Percentiles rank a stretch among this genome's conserved stretches.
These are phyloP conservation scores for Aspergillus heteromorphus DNA, from an alignment of 495 filamentous ascomycete species.

Conservation along the genomic window DNA sequence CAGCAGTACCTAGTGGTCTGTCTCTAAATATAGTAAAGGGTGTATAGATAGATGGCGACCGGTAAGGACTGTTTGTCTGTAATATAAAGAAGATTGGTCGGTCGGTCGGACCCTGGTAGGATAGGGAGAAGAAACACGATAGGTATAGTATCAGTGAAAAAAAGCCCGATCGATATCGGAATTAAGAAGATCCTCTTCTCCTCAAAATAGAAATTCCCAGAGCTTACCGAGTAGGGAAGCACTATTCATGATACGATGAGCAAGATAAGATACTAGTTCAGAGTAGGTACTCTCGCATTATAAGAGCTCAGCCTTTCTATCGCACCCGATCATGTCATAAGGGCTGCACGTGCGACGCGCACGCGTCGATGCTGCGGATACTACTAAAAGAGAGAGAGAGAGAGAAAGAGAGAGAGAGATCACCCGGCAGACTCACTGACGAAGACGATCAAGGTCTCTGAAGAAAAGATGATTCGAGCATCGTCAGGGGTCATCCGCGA, in stretches of 20 bases:
- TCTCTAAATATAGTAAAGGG: too few relatives aligned
- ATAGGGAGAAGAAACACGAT: neutral
- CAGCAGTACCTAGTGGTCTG: too few relatives aligned
- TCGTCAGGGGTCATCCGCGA: conserved; percentile 1
- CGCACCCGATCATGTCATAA: conserved; percentile 12
- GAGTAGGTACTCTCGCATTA: conserved; percentile 1
- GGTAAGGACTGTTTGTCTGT: neutral
- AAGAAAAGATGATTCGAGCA: neutral
- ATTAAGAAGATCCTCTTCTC: conserved; percentile 8
- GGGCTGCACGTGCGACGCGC: conserved; percentile 18
- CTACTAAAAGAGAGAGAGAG: too few relatives aligned
- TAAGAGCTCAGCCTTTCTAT: conserved; percentile 13
- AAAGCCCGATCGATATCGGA: too few relatives aligned
- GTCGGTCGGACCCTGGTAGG: neutral
- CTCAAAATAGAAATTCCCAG: conserved; percentile 7
- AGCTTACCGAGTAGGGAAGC: neutral
- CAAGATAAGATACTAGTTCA: conserved; percentile 1
- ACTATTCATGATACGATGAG: conserved; percentile 4
- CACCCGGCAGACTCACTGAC: neutral
- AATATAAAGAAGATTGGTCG: neutral
- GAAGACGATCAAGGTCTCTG: neutral
- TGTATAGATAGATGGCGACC: neutral
- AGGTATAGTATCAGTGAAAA: too few relatives aligned
- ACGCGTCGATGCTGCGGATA: conserved; percentile 9
- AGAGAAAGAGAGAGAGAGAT: too few relatives aligned